phyloP scores from a whole-genome alignment of 1,284 basidiomycete genomes.

The Ceratobasidium sp. region DNA sequence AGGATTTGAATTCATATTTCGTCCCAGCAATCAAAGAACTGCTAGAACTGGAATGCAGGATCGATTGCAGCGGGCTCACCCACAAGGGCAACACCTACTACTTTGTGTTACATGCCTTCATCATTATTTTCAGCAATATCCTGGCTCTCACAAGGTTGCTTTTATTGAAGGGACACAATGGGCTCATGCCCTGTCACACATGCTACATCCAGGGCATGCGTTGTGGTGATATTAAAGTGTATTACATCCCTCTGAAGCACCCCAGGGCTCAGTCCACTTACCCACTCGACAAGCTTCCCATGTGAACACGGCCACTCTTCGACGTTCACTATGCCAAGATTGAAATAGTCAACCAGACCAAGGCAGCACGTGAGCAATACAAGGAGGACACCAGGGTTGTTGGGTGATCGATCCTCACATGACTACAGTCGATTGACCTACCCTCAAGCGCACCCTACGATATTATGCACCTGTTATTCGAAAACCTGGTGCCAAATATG shows the following conservation, averaged over 20 bases:
- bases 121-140: slow-evolving; percentile 41
- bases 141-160: slow-evolving; percentile 41
- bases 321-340: not conserved
- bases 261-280: not conserved
- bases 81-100: not conserved
- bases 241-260: slow-evolving; percentile 35
- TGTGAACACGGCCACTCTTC: slow-evolving; percentile 23
- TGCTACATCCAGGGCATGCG: slow-evolving; percentile 47
- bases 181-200: slow-evolving; percentile 35
- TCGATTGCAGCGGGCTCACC: slow-evolving; percentile 12
- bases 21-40: slow-evolving; percentile 25
- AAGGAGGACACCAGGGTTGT: slow-evolving; percentile 21
- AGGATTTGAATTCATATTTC: slow-evolving; percentile 9
- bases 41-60: slow-evolving; percentile 20
- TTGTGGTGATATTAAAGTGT: not conserved
- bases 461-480: slow-evolving; percentile 58
- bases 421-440: slow-evolving; percentile 45
- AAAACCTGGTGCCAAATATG: slow-evolving; percentile 52
- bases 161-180: slow-evolving; percentile 43
- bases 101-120: slow-evolving; percentile 40
- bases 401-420: slow-evolving; percentile 19
- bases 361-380: not conserved
- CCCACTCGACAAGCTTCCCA: slow-evolving; percentile 13
- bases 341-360: not conserved
- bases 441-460: slow-evolving; percentile 52